Evolutionary conservation across 768 basidiomycete species (phyloP), one percentile per base, ranked within the genome.

Genomic region (Hemileccinum rubropunctum): DNA sequence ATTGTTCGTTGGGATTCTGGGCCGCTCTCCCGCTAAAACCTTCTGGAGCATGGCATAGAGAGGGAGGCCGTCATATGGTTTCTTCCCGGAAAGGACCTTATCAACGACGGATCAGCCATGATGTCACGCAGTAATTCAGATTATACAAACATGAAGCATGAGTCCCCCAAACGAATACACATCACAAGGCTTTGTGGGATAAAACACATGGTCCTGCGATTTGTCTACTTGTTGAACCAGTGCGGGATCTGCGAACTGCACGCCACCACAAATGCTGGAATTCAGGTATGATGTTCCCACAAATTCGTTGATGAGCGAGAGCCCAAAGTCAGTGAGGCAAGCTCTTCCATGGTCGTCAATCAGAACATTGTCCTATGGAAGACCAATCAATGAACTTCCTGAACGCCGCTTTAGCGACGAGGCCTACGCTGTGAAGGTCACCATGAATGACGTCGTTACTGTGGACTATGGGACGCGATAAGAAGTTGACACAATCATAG

Each of bases 301-400:
- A 21, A 68, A 64, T 21, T 70, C 68, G 4, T 15, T 46, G 47
- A 51, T 42, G 15, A 65, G 21, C 2, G 63, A 65, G 15, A 77
- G 65, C 6, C 79, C 78, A 52, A 80, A 80, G 56, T 80, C 78
- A 2, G 76, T 71, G 6, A 80, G 63, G 42, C 73, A 74, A 12
- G 78, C 78, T 12, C 67, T 61, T 15, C 67, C 67, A 4, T 64
- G 30, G 6, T 63, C 66, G 8, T 70, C 69, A 12, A 80, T 67
- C 21, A 80, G 64, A 42, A 80, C 71, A 50, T 80, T 80, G 14
- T 45, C 64, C 66, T 65, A 26, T 18, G 10, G 14, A 38, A 13
- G 36, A 37, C 35, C 14, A 18, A 10, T 47, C 32, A 49, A 30
- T 32, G 9, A 15, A 13, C 2, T 39, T 37, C 6, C 20, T 1